These are phyloP conservation scores for Tillandsia fasciculata DNA, from an alignment of 176 grass and related monocot genomes.

Conservation along the genomic window DNA sequence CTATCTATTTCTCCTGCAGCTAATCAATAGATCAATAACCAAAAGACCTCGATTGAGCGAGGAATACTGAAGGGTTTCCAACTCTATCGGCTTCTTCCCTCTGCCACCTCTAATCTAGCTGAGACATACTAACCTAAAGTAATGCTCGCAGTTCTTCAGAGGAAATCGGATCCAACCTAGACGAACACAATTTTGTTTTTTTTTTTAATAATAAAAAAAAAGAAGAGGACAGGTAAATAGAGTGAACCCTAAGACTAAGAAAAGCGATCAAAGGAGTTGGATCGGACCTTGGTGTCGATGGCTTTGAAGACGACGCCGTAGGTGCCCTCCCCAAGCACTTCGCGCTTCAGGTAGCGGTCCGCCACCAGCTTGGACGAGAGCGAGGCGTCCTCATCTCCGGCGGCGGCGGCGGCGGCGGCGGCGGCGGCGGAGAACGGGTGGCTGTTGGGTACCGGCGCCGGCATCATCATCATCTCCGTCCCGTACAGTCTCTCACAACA, in stretches of 20 bases:
- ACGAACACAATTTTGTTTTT: too few relatives aligned
- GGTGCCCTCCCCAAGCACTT: constrained; percentile 79
- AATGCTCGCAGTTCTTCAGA: too few relatives aligned
- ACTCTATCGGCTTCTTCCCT: too few relatives aligned
- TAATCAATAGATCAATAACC: too few relatives aligned
- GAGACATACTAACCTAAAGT: too few relatives aligned
- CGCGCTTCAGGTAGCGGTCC: constrained; percentile 80
- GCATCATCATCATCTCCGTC: neutral
- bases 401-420: constrained; percentile 20
- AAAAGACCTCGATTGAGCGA: too few relatives aligned
- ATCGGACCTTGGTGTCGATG: constrained; percentile 66
- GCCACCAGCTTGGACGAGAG: constrained; percentile 45
- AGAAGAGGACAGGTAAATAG: neutral
- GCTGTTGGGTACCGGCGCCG: neutral
- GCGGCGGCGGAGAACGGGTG: neutral
- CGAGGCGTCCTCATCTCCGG: constrained; percentile 43
- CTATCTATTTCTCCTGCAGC: too few relatives aligned
- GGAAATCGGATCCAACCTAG: too few relatives aligned
- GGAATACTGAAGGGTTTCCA: too few relatives aligned
- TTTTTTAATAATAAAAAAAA: neutral
- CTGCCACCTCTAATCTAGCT: too few relatives aligned
- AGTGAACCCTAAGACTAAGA: neutral
- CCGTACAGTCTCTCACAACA: neutral
- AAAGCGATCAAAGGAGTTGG: neutral
- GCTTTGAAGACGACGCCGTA: constrained; percentile 94